phyloP scores from a whole-genome alignment of 371 early-diverging fungal genomes.

The Dinochytrium kinnereticum region DNA sequence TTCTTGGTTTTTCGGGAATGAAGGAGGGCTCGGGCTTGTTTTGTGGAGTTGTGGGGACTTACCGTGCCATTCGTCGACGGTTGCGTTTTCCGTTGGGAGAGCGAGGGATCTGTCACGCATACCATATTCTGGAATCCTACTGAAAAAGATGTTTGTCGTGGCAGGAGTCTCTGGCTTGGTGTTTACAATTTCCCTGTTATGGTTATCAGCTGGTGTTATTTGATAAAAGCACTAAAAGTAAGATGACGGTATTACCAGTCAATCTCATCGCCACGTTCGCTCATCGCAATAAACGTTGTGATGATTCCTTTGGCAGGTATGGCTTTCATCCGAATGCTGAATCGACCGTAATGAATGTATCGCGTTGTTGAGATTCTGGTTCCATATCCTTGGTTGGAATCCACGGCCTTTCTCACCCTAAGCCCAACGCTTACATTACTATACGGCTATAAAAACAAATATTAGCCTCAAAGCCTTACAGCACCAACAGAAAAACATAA shows the following conservation, averaged over 20 bases:
- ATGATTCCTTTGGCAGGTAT: conserved; percentile 59
- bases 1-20: not conserved
- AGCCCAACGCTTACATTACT: conserved; percentile 7
- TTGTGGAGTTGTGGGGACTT: no score
- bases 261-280: conserved; percentile 63
- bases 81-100: not conserved
- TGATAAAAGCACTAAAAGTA: no score
- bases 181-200: conserved; percentile 18
- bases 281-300: conserved; percentile 65
- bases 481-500: not conserved
- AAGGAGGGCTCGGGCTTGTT: not conserved
- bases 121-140: conserved; percentile 47
- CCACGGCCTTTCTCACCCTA: not conserved
- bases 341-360: conserved; percentile 50
- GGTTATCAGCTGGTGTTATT: no score
- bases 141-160: conserved; percentile 20
- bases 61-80: conserved; percentile 1
- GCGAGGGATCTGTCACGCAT: not conserved
- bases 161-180: not conserved
- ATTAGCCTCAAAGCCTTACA: not conserved
- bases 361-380: conserved; percentile 35
- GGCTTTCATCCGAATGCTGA: conserved; percentile 58
- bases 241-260: no score
- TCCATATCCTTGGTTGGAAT: conserved; percentile 17
- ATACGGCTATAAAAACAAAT: not conserved